Percentiles rank a stretch among this genome's conserved stretches.
These are phyloP conservation scores for Colletotrichum siamense DNA, from an alignment of 2,329 filamentous ascomycete species.

Conservation along the genomic window DNA sequence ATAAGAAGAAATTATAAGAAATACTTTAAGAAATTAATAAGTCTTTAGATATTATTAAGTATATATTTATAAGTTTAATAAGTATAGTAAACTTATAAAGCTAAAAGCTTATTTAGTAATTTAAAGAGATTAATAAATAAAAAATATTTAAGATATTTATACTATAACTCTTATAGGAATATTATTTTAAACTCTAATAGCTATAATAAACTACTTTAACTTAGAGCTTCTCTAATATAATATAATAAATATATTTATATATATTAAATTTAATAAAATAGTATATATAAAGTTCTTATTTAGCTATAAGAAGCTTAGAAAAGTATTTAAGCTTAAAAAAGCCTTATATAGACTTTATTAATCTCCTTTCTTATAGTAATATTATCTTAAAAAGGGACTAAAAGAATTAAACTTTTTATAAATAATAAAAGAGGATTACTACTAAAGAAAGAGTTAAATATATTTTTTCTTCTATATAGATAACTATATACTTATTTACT, in stretches of 20 bases:
- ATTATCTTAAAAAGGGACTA: neutral
- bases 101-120: neutral
- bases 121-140: neutral
- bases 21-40: neutral
- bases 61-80: neutral
- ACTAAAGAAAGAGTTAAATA: neutral
- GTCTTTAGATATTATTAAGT: neutral
- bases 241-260: neutral
- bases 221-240: neutral
- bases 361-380: neutral
- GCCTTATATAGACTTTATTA: neutral
- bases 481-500: neutral
- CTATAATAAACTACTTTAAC: neutral
- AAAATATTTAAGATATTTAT: neutral
- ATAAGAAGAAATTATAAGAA: neutral
- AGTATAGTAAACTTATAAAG: neutral
- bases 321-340: neutral
- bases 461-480: neutral
- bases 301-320: neutral
- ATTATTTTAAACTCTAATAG: neutral
- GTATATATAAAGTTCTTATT: neutral
- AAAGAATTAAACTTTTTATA: neutral
- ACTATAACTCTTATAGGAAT: neutral
- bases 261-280: neutral
- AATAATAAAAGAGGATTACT: neutral